These are phyloP conservation scores for Pleurotus salmoneostramineus DNA, from an alignment of 768 basidiomycete species.

Conservation along the genomic window DNA sequence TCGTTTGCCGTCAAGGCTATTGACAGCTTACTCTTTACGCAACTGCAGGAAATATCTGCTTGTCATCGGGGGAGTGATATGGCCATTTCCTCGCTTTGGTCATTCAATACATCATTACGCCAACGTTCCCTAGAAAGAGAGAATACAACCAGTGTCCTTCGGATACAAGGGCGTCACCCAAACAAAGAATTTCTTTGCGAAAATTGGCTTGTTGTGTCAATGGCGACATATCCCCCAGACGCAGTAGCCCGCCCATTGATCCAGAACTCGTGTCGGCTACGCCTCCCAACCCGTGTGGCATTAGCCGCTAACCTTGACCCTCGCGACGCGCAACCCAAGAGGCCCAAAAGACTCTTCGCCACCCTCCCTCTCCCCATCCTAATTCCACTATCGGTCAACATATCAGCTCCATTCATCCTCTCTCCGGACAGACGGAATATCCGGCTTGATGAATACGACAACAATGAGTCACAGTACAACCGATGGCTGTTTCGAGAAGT, in stretches of 20 bases:
- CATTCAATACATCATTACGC: constrained; percentile 14
- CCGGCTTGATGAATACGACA: constrained; percentile 32
- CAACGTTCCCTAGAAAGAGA: constrained; percentile 10
- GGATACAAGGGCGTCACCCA: neutral
- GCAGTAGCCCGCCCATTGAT: neutral
- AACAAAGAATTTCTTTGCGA: neutral
- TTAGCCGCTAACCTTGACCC: constrained; percentile 24
- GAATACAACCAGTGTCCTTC: constrained; percentile 1
- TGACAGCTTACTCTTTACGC: constrained; percentile 39
- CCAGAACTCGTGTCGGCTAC: constrained; percentile 15
- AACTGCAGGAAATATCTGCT: constrained; percentile 24
- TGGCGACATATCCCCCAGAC: neutral
- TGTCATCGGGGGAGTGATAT: constrained; percentile 16
- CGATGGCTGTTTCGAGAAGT: constrained; percentile 33
- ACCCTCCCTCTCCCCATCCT: constrained; percentile 36
- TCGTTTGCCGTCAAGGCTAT: constrained; percentile 26
- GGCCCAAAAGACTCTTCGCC: constrained; percentile 33
- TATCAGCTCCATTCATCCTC: constrained; percentile 42
- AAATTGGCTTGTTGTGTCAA: neutral
- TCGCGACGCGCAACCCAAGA: constrained; percentile 2
- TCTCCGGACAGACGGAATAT: constrained; percentile 42
- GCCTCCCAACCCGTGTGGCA: constrained; percentile 26
- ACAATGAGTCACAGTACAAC: constrained; percentile 34
- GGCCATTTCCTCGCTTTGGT: constrained; percentile 15
- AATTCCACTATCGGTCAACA: constrained; percentile 39